phyloP scores from a whole-genome alignment of 1,284 basidiomycete genomes.

The Fomitopsis pinicola region DNA sequence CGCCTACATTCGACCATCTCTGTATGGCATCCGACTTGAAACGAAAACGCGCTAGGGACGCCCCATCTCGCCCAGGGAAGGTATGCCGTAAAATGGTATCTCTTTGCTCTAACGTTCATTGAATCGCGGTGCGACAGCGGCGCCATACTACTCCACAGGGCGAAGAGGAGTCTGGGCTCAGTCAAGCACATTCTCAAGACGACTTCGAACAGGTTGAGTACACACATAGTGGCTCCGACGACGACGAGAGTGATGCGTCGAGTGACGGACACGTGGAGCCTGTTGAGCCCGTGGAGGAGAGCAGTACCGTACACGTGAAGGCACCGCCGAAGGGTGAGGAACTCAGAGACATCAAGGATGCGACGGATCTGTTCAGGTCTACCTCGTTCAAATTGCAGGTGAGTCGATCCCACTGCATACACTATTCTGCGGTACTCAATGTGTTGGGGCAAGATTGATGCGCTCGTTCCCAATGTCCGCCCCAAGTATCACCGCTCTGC shows the following conservation, averaged over 20 bases:
- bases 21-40: background rate
- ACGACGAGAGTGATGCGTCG: background rate
- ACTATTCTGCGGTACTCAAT: background rate
- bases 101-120: background rate
- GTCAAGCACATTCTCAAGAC: too few relatives aligned
- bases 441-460: slow-evolving; percentile 56
- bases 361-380: slow-evolving; percentile 77
- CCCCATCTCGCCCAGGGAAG: background rate
- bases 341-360: slow-evolving; percentile 71
- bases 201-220: too few relatives aligned
- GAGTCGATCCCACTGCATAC: slow-evolving; percentile 10
- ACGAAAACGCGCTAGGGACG: background rate
- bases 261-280: background rate
- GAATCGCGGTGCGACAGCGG: background rate
- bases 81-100: background rate
- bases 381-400: slow-evolving; percentile 86
- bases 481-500: slow-evolving; percentile 57
- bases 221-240: background rate
- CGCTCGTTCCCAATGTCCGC: slow-evolving; percentile 73
- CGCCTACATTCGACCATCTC: background rate
- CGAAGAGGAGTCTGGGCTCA: background rate
- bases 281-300: background rate
- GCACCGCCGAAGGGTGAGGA: slow-evolving; percentile 64
- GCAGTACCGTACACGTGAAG: background rate
- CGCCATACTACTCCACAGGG: background rate